Evolutionary conservation across 768 basidiomycete genomes (phyloP).

Genomic region (Phlebiopsis gigantea): DNA sequence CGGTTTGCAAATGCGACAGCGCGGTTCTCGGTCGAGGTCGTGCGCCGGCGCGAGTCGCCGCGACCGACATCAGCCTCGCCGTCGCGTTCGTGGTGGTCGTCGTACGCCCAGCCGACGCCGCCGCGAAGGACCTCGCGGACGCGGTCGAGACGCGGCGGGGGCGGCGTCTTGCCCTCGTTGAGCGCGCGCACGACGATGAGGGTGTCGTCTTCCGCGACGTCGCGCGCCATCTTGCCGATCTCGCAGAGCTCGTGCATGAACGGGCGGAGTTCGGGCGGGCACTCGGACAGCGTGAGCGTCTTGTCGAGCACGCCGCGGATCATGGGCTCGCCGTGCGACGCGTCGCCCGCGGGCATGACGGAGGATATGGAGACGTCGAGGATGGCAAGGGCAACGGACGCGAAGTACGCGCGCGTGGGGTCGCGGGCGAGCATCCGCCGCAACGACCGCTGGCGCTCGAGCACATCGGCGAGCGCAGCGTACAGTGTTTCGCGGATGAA

Average conservation of each 20-base stretch:
- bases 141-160: conserved; percentile 18
- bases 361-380: conserved; percentile 56
- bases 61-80: neutral
- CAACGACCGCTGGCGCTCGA: conserved; percentile 51
- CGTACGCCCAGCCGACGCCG: conserved; percentile 19
- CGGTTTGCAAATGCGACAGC: conserved; percentile 72
- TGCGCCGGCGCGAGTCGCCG: conserved; percentile 21
- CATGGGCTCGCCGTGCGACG: conserved; percentile 14
- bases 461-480: conserved; percentile 68
- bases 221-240: conserved; percentile 11
- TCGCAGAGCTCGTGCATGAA: conserved; percentile 40
- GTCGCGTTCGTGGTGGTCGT: conserved; percentile 3
- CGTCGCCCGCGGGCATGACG: conserved; percentile 28
- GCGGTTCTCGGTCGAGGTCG: conserved; percentile 42
- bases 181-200: conserved; percentile 15
- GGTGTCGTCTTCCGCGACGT: conserved; percentile 17
- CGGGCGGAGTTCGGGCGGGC: conserved; percentile 58
- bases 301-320: conserved; percentile 51
- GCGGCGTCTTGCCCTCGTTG: conserved; percentile 5
- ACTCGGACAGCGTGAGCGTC: conserved; percentile 50
- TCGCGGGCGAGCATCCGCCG: conserved; percentile 53
- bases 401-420: conserved; percentile 73
- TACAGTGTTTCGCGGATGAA: conserved; percentile 86
- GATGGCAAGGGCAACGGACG: conserved; percentile 67
- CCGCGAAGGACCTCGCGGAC: conserved; percentile 18